Evolutionary conservation across 2,329 filamentous ascomycete genomes (phyloP).

Genomic region (Colletotrichum sojae): DNA sequence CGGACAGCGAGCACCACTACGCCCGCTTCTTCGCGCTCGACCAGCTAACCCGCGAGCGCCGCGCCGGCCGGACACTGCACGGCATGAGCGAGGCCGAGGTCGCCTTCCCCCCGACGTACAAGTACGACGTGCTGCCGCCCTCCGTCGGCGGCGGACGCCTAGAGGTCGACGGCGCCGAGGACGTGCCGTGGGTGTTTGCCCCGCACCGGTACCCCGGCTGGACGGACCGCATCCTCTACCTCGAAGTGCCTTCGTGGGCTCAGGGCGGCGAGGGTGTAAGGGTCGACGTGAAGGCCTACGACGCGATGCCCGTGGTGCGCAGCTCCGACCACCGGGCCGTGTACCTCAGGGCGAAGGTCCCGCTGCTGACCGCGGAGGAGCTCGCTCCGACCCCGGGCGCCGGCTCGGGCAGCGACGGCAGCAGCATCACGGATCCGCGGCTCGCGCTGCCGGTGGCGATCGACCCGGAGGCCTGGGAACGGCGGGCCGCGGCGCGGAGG

Average conservation of each 20-base stretch:
- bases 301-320: conserved; percentile 82
- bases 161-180: conserved; percentile 43
- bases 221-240: conserved; percentile 91
- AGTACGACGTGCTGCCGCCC: conserved; percentile 73
- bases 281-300: conserved; percentile 75
- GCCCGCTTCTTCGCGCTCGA: conserved; percentile 79
- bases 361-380: conserved; percentile 64
- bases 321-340: conserved; percentile 92
- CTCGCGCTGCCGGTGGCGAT: conserved; percentile 64
- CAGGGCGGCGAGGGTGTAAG: conserved; percentile 47
- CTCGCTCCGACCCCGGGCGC: conserved; percentile 52
- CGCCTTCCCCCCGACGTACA: conserved; percentile 92
- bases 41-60: conserved; percentile 82
- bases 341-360: conserved; percentile 77
- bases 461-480: conserved; percentile 68
- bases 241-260: conserved; percentile 72
- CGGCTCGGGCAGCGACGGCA: not conserved
- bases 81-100: conserved; percentile 82
- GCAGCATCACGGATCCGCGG: conserved; percentile 56
- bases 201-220: conserved; percentile 89
- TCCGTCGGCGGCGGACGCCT: conserved; percentile 43
- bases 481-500: conserved; percentile 61
- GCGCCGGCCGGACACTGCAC: conserved; percentile 80
- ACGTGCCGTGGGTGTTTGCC: conserved; percentile 79
- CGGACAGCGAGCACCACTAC: conserved; percentile 72